Evolutionary conservation across 2,329 filamentous ascomycete species (phyloP).

Genomic region (Anisogramma anomala): DNA sequence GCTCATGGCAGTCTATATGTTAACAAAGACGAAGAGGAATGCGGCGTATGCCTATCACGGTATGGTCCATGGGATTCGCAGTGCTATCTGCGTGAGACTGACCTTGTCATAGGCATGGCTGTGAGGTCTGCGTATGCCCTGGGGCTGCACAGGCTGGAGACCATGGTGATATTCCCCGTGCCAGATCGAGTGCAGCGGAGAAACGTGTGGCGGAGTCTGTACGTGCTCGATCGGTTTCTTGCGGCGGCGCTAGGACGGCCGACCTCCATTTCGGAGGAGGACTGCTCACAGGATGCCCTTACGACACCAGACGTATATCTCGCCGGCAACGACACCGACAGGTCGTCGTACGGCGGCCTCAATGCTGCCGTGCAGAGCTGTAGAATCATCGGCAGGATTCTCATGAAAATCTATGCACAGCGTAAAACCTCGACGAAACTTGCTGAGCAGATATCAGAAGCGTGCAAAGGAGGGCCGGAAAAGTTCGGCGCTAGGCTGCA

Average conservation of each 20-base stretch:
- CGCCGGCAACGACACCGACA: conserved; percentile 13
- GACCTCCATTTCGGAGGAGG: conserved; percentile 48
- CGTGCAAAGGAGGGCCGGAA: conserved; percentile 40
- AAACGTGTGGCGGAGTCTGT: conserved; percentile 53
- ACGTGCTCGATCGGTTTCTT: conserved; percentile 52
- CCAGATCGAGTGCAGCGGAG: conserved; percentile 37
- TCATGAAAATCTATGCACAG: conserved; percentile 49
- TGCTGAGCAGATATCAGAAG: conserved; percentile 44
- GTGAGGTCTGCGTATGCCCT: conserved; percentile 50
- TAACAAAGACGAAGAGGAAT: conserved; percentile 50
- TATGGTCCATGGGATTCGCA: conserved; percentile 20
- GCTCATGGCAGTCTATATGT: conserved; percentile 53
- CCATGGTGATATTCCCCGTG: conserved; percentile 38
- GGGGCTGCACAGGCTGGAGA: conserved; percentile 51
- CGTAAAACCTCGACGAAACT: conserved; percentile 45
- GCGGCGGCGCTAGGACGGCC: conserved; percentile 52
- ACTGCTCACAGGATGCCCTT: conserved; percentile 43
- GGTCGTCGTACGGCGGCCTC: conserved; percentile 26
- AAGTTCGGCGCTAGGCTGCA: conserved; percentile 37
- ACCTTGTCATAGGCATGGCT: conserved; percentile 40
- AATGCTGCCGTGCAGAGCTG: conserved; percentile 47
- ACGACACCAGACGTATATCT: conserved; percentile 14
- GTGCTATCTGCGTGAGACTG: neutral
- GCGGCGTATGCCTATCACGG: conserved; percentile 52
- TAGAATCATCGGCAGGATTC: conserved; percentile 44